These are phyloP conservation scores for Sporobolomyces roseus DNA, from an alignment of 768 basidiomycete genomes.

Conservation along the genomic window DNA sequence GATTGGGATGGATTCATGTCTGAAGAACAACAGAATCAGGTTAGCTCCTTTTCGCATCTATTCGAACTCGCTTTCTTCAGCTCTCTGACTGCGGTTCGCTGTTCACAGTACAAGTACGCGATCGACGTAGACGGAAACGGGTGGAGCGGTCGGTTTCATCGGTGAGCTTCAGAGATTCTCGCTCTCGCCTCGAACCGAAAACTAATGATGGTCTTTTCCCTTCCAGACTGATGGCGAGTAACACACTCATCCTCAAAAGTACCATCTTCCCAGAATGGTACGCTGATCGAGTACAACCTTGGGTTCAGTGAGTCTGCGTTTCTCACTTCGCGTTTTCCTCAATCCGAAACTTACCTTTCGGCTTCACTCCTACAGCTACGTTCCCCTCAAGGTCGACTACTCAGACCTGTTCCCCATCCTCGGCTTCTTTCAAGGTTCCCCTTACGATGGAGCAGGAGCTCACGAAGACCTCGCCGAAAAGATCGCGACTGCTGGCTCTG, in stretches of 20 bases:
- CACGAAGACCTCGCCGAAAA: slow-evolving; percentile 61
- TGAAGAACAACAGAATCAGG: slow-evolving; percentile 31
- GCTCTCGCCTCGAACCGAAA: not conserved
- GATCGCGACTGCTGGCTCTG: slow-evolving; percentile 57
- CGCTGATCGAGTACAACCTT: slow-evolving; percentile 89
- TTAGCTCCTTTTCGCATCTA: not conserved
- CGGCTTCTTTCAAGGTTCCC: slow-evolving; percentile 57
- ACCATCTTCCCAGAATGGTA: slow-evolving; percentile 47
- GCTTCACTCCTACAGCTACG: slow-evolving; percentile 28
- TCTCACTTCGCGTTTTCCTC: not conserved
- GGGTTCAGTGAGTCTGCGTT: slow-evolving; percentile 54
- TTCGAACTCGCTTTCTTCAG: not conserved
- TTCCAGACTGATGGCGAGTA: slow-evolving; percentile 30
- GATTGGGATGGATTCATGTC: slow-evolving; percentile 35
- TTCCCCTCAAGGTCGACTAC: slow-evolving; percentile 45
- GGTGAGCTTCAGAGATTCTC: slow-evolving; percentile 42
- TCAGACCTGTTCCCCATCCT: slow-evolving; percentile 60
- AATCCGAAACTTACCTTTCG: not conserved
- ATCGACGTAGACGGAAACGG: slow-evolving; percentile 91
- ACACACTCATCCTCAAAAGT: slow-evolving; percentile 37
- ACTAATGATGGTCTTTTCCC: not conserved
- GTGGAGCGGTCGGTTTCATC: slow-evolving; percentile 75
- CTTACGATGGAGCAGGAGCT: slow-evolving; percentile 54
- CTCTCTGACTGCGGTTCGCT: too few relatives aligned
- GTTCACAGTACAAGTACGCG: slow-evolving; percentile 72